Percentiles rank a stretch among this genome's conserved stretches.
These are phyloP conservation scores for Tilletia setariae DNA, from an alignment of 1,284 basidiomycete genomes.

Conservation along the genomic window DNA sequence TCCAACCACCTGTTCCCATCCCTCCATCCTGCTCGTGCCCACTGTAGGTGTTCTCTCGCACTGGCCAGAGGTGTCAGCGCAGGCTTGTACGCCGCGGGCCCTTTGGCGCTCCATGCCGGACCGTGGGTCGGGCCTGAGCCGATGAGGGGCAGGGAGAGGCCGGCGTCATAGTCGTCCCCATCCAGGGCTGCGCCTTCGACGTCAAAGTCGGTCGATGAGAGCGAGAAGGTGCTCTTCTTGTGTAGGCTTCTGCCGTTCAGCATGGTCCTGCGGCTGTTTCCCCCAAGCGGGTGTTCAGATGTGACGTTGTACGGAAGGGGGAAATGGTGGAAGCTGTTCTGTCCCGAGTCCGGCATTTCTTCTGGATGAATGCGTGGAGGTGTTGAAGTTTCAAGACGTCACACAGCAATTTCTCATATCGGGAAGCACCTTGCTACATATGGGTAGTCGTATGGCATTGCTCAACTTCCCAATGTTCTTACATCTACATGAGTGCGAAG, in stretches of 20 bases:
- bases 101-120: conserved; percentile 44
- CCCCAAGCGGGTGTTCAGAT: too few relatives aligned
- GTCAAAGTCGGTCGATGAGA: conserved; percentile 44
- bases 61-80: conserved; percentile 30
- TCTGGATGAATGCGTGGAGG: too few relatives aligned
- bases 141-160: conserved; percentile 32
- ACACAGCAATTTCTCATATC: too few relatives aligned
- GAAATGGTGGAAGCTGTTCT: too few relatives aligned
- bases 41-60: conserved; percentile 33
- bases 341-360: too few relatives aligned
- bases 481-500: too few relatives aligned
- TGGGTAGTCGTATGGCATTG: too few relatives aligned
- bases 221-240: conserved; percentile 18
- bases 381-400: too few relatives aligned
- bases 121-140: conserved; percentile 19
- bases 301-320: too few relatives aligned
- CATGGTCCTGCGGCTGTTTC: background rate
- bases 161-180: conserved; percentile 45
- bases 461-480: too few relatives aligned
- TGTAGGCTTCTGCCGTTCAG: background rate
- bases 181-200: conserved; percentile 38
- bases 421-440: too few relatives aligned
- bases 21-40: conserved; percentile 40
- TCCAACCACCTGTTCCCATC: conserved; percentile 45
- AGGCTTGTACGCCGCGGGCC: conserved; percentile 36